Conservation (phyloP, 257 asterid species). For the Nicotiana tomentosiformis region DNA sequence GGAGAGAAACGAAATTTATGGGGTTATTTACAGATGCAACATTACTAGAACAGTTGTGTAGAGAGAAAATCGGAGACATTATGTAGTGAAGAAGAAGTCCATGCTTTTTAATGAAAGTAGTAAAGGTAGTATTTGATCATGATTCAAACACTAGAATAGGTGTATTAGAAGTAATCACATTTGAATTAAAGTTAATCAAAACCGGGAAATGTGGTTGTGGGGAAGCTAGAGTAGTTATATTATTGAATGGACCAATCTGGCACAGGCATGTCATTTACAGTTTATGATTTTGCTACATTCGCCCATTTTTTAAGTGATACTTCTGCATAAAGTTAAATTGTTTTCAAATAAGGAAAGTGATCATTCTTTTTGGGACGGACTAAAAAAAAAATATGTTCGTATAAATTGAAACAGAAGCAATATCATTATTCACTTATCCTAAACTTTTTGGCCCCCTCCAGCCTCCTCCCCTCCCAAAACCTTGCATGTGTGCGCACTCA, state of each 20-base stretch:
- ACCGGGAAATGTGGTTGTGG: not conserved
- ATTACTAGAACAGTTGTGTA: not conserved
- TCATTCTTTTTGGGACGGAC: too few relatives aligned
- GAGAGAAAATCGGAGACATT: slow-evolving; percentile 15
- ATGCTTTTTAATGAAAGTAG: not conserved
- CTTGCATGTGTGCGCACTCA: too few relatives aligned
- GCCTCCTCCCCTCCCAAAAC: too few relatives aligned
- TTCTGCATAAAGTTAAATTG: too few relatives aligned
- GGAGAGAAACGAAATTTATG: slow-evolving; percentile 11
- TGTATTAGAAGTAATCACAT: not conserved
- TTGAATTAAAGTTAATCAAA: not conserved
- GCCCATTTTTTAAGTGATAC: not conserved
- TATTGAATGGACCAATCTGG: not conserved
- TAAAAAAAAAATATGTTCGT: too few relatives aligned
- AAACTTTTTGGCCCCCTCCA: not conserved
- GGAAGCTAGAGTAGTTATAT: not conserved
- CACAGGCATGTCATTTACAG: not conserved
- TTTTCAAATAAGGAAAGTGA: too few relatives aligned
- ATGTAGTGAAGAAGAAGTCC: slow-evolving; percentile 17
- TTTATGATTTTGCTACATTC: not conserved
- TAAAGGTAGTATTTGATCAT: not conserved
- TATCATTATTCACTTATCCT: not conserved
- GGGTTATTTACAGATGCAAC: not conserved
- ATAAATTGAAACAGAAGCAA: too few relatives aligned
- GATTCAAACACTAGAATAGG: not conserved